phyloP scores from a whole-genome alignment of 2,329 filamentous ascomycete genomes.

The Keithomyces neogunnii region DNA sequence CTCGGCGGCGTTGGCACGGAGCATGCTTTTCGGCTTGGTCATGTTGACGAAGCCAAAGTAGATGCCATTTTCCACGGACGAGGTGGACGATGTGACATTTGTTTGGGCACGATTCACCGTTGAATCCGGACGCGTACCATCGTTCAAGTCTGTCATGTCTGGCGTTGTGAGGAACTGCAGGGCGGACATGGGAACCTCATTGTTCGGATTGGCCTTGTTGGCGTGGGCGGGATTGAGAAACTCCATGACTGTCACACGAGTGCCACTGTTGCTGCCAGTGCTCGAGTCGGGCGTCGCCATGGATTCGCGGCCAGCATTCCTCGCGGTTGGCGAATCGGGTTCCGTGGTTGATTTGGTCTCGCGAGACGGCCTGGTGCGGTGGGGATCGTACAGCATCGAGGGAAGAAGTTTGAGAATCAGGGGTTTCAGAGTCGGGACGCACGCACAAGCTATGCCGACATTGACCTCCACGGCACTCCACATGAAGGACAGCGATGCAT shows the following conservation, averaged over 20 bases:
- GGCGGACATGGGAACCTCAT: conserved; percentile 24
- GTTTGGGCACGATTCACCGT: conserved; percentile 13
- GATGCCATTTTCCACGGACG: conserved; percentile 34
- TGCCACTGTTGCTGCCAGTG: neutral
- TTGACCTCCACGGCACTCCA: conserved; percentile 93
- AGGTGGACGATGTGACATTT: conserved; percentile 26
- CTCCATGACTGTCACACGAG: too few species aligned
- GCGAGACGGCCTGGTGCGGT: conserved; percentile 27
- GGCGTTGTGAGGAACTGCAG: conserved; percentile 41
- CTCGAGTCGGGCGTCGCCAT: neutral
- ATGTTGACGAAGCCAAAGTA: conserved; percentile 77
- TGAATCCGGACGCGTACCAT: conserved; percentile 5
- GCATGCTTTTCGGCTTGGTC: conserved; percentile 59
- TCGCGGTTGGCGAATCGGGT: conserved; percentile 19
- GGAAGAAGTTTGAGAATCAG: conserved; percentile 61
- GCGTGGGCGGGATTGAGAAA: too few species aligned
- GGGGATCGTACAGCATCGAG: conserved; percentile 43
- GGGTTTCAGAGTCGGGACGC: conserved; percentile 87
- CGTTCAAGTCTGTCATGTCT: conserved; percentile 16
- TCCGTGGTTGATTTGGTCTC: conserved; percentile 20
- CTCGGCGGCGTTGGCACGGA: conserved; percentile 53
- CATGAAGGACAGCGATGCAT: conserved; percentile 79
- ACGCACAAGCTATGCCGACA: conserved; percentile 80
- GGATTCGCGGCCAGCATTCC: conserved; percentile 5
- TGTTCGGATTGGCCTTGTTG: conserved; percentile 5